Evolutionary conservation across 495 filamentous ascomycete species (phyloP), one percentile per base, ranked within the genome.

Genomic region (Annulohypoxylon maeteangense): DNA sequence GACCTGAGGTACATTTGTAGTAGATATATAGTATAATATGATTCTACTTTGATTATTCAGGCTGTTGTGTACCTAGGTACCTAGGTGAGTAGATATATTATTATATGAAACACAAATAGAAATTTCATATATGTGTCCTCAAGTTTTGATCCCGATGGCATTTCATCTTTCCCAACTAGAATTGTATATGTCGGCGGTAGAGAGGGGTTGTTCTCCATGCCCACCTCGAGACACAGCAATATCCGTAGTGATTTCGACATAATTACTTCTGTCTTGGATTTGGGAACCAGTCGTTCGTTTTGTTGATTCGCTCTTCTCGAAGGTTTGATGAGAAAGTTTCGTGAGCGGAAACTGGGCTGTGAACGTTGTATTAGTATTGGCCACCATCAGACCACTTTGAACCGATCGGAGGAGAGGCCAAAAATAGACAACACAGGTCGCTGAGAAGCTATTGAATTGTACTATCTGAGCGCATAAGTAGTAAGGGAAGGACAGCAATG

Each of bases 381-480:
- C 60, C 36, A 23, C 31, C 36, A 66, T 58, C 22, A 69, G 23
- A 3, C 71, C 71, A 20, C 47, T 67, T 34, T 55, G 66, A 1
- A 74, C n/a, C 4, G 71, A 74, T 7, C 40, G 56, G 1, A 74
- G 27, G n/a, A 74, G 45, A 0, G 62, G 66, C 31, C 71, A 63
- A 53, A 74, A 70, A 51, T 74, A 74, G 8, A 62, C 32, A 31
- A 62, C 36, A 31, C 62, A 74, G 10, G 61, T 42, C 4, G 66
- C 54, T 2, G 27, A 42, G 1, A 42, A 32, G 31, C 31, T 32
- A 32, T 3, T 32, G 7, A 32, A 32, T 32, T 32, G 31, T 4
- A 32, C 31, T 32, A 32, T 3, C 31, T 32, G 31, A 7, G 31
- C 3, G 31, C 34, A 58, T 3, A 74, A 12, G 42, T 63, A 70